phyloP scores from a whole-genome alignment of 2,329 filamentous ascomycete genomes.

The Lachnellula arida region DNA sequence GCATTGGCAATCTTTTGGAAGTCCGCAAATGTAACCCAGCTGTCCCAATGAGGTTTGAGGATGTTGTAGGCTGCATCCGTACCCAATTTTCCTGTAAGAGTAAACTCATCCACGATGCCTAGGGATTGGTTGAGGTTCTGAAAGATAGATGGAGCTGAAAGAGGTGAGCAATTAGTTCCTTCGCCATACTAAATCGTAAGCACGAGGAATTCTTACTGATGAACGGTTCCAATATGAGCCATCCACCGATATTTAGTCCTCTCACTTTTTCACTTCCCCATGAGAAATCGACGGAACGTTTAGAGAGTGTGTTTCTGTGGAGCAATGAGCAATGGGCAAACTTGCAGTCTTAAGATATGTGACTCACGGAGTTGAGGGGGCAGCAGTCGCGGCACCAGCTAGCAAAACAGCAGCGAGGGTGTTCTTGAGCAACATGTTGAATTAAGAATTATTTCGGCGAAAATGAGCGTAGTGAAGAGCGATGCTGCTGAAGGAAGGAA shows the following conservation, averaged over 20 bases:
- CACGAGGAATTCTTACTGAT: constrained; percentile 4
- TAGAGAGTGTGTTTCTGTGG: constrained; percentile 10
- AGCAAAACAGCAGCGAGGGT: constrained; percentile 12
- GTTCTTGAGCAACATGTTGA: constrained; percentile 18
- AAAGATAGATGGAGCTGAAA: constrained; percentile 47
- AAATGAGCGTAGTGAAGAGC: neutral
- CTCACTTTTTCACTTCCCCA: constrained; percentile 47
- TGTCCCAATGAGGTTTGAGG: constrained; percentile 44
- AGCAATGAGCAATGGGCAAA: neutral
- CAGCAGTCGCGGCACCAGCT: constrained; percentile 8
- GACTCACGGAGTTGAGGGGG: constrained; percentile 5
- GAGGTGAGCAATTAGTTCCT: neutral
- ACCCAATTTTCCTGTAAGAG: constrained; percentile 41
- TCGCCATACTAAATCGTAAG: neutral
- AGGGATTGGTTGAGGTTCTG: constrained; percentile 31
- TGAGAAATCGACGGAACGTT: constrained; percentile 37
- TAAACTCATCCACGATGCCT: constrained; percentile 32
- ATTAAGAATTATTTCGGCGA: constrained; percentile 3
- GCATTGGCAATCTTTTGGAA: constrained; percentile 52
- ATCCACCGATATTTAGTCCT: constrained; percentile 36
- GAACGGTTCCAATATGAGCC: constrained; percentile 24
- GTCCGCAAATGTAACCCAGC: constrained; percentile 37
- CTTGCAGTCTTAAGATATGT: neutral
- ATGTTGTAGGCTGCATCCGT: constrained; percentile 43
- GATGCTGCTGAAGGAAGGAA: constrained; percentile 2